Base-by-base conservation (phyloP, 2,329 filamentous ascomycete genomes). In the Sporothrix mexicana region DNA sequence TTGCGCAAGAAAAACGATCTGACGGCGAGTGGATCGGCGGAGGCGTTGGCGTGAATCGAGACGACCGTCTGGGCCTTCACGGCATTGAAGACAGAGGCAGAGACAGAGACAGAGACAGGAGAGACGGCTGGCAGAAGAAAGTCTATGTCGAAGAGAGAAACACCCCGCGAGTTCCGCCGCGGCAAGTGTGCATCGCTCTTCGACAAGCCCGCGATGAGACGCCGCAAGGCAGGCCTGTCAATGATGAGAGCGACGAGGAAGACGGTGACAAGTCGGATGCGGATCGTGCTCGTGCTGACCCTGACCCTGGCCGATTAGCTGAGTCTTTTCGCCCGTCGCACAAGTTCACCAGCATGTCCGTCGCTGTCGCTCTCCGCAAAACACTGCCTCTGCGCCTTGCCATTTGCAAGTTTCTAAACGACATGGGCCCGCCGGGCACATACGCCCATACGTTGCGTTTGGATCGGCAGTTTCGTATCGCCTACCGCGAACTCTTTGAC, bases 361-460 rank as follows among this genome's bases (percentile, higher is more conserved):
- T 88, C 0, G 82, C 86, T 43, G 79, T 88, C 0, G 82, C 84
- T 0, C 77, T 87, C 0, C 76, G 83, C 36, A 80, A 80, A 55
- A 84, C 85, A 0, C 79, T 86, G 2, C 78, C 82, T 0, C 76
- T 83, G 0, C 82, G 86, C 0, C 78, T 87, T 0, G 78, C 80
- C 13, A 82, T 87, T 13, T 80, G 84, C 10, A 80, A 80, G 10
- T 81, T 84, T 25, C 77, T 85, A 71, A 88, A 88, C 76, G 82
- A 84, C 72, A 82, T 86, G 72, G 79, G 80, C n/a, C 79, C 79
- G 2, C 77, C 80, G 3, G 78, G 82, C 6, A 82, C 82, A 1
- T 88, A 87, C 74, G 82, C 84, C 43, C 83, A 85, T 67, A 84
- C 84, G 0, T 79, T 88, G 5, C 80, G 81, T 1, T 79, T 86